Evolutionary conservation across 2,329 filamentous ascomycete species (phyloP), one percentile per base, ranked within the genome.

Genomic region (Colletotrichum sp.): DNA sequence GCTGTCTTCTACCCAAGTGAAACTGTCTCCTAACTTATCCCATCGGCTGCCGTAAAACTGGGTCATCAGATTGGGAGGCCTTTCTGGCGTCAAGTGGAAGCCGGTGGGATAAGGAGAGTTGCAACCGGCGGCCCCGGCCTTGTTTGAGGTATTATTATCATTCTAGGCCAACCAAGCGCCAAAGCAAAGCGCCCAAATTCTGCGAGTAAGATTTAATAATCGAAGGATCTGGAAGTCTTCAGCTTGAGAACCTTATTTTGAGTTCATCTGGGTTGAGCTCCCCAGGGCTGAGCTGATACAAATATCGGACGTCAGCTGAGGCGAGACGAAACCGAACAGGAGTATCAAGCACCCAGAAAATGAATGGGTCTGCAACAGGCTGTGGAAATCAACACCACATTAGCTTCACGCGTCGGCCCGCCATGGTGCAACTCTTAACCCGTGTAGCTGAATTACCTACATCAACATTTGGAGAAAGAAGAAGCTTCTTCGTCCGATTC

Each of bases 321-420:
- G 43, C n/a, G 43, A 21, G 43, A 52, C n/a, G n/a, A 52, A 52
- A 21, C 43, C 43, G 3, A 13, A 21, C 43, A 21, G n/a, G 43
- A 7, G 43, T 7, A 48, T 48, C 1, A 1, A 21, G 43, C 6
- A 13, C 1, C 43, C n/a, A 3, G n/a, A 13, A 16, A 13, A 48
- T 48, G 10, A 4, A 7, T 21, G n/a, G 10, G 43, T 52, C n/a
- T 52, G 43, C n/a, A 0, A 48, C 43, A 48, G n/a, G 13, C 43
- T 2, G 5, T 6, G 10, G 2, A 4, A 21, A 48, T 4, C 5
- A 21, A 48, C 10, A 21, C 3, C 43, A 7, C 0, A 13, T 13
- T 13, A 7, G 21, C 0, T 3, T 7, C 10, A 1, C 3, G n/a
- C n/a, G 10, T n/a, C 10, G 10, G 43, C 43, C 5, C 3, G 4